These are phyloP conservation scores for Striga asiatica DNA, from an alignment of 257 asterid genomes.

Conservation along the genomic window DNA sequence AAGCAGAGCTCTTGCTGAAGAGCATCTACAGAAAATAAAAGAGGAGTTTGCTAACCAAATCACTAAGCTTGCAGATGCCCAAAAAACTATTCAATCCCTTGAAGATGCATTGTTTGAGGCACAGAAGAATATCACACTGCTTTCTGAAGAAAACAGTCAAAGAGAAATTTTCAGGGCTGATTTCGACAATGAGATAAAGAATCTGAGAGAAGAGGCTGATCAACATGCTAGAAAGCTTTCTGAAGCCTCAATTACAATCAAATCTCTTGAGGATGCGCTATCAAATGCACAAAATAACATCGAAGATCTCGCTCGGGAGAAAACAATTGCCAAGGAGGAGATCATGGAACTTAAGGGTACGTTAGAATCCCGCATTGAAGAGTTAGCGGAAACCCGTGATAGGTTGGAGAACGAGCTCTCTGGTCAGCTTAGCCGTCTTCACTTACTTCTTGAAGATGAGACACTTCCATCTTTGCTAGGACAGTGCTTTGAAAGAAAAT, in stretches of 20 bases:
- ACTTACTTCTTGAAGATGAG: constrained; percentile 53
- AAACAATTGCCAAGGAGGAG: constrained; percentile 50
- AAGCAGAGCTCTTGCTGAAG: constrained; percentile 38
- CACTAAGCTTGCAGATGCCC: constrained; percentile 46
- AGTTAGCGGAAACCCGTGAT: constrained; percentile 56
- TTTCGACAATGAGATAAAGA: constrained; percentile 57
- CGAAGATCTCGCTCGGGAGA: constrained; percentile 43
- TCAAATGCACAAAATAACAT: constrained; percentile 42
- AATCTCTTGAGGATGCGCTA: constrained; percentile 53
- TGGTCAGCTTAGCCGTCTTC: constrained; percentile 44
- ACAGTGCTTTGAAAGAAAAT: constrained; percentile 36
- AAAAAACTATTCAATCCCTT: constrained; percentile 57
- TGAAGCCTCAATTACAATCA: constrained; percentile 47
- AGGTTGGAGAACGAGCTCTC: constrained; percentile 46
- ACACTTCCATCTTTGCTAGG: constrained; percentile 35
- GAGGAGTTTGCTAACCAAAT: constrained; percentile 38
- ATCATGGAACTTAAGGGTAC: constrained; percentile 41
- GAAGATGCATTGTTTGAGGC: constrained; percentile 62
- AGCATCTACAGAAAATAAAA: constrained; percentile 38
- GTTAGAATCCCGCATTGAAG: constrained; percentile 61
- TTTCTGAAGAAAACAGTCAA: constrained; percentile 54
- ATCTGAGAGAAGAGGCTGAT: constrained; percentile 55
- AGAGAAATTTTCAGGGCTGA: constrained; percentile 31
- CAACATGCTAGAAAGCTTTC: constrained; percentile 43
- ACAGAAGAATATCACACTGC: constrained; percentile 39